Evolutionary conservation across 352 stramenopile species (phyloP).

Genomic region (Pythium brassicae): DNA sequence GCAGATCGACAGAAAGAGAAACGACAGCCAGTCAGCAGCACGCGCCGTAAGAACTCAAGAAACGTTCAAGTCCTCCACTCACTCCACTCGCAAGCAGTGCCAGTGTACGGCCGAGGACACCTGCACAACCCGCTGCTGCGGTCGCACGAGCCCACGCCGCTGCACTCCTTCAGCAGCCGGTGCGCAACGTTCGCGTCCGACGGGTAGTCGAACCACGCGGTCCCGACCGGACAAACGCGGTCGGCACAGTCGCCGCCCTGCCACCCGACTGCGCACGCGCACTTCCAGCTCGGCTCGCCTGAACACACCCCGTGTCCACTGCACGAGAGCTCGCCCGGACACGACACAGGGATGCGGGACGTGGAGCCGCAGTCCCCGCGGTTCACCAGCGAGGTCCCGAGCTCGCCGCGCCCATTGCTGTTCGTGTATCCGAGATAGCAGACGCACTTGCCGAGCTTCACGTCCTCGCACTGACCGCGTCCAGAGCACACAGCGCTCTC

Average conservation of each 20-base stretch:
- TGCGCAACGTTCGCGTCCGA: slow-evolving; percentile 47
- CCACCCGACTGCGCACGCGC: slow-evolving; percentile 72
- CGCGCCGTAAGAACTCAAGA: no score
- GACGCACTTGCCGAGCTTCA: slow-evolving; percentile 49
- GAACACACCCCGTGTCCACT: slow-evolving; percentile 80
- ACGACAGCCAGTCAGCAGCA: background rate
- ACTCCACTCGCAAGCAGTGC: slow-evolving; percentile 68
- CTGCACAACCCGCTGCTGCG: slow-evolving; percentile 64
- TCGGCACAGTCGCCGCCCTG: slow-evolving; percentile 72
- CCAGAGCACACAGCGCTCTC: slow-evolving; percentile 66
- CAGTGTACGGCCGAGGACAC: slow-evolving; percentile 65
- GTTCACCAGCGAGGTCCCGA: slow-evolving; percentile 39
- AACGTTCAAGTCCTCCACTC: slow-evolving; percentile 16
- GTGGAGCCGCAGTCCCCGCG: slow-evolving; percentile 60
- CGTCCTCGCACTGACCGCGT: slow-evolving; percentile 55
- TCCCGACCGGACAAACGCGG: slow-evolving; percentile 41
- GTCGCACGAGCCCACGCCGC: slow-evolving; percentile 58
- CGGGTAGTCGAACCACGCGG: slow-evolving; percentile 72
- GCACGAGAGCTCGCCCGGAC: slow-evolving; percentile 63
- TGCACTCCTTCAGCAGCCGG: slow-evolving; percentile 51
- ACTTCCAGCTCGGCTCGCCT: slow-evolving; percentile 43
- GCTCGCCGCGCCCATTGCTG: slow-evolving; percentile 53
- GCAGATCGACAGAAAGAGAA: background rate
- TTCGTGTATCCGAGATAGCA: slow-evolving; percentile 65
- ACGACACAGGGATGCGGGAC: slow-evolving; percentile 53